phyloP scores from a whole-genome alignment of 1,284 basidiomycete species.

The Lentinula novae-zelandiae region DNA sequence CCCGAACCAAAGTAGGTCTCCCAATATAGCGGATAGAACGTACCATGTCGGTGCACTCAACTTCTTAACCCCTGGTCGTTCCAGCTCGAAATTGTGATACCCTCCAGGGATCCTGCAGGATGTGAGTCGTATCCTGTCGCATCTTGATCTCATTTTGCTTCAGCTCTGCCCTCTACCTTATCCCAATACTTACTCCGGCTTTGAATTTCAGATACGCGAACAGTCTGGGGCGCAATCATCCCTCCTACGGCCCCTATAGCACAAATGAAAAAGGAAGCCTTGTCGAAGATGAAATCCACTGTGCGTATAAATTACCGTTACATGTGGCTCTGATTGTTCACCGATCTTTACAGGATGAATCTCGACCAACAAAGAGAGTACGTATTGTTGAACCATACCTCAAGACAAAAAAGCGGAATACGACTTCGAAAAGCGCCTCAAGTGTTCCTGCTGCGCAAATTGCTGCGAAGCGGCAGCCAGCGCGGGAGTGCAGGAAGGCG shows the following conservation, averaged over 20 bases:
- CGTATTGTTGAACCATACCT: neutral
- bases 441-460: neutral
- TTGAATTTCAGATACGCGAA: neutral
- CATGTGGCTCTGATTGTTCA: neutral
- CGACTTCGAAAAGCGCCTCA: neutral
- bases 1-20: neutral
- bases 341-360: neutral
- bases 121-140: neutral
- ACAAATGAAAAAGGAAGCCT: neutral
- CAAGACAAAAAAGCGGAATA: neutral
- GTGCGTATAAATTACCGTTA: neutral
- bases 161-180: neutral
- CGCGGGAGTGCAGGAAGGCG: neutral
- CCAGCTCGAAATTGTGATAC: conserved; percentile 1
- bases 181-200: neutral
- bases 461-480: neutral
- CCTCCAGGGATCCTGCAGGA: neutral
- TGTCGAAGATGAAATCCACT: neutral
- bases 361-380: neutral
- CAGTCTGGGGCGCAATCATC: conserved; percentile 4
- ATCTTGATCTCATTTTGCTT: neutral
- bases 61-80: neutral
- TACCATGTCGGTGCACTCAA: neutral
- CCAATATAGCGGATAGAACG: neutral
- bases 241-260: neutral